Percentiles rank a stretch among this genome's conserved stretches.
Evolutionary conservation across 2,329 filamentous ascomycete species (phyloP).

Genomic region (Cladosporium cucumerinum): DNA sequence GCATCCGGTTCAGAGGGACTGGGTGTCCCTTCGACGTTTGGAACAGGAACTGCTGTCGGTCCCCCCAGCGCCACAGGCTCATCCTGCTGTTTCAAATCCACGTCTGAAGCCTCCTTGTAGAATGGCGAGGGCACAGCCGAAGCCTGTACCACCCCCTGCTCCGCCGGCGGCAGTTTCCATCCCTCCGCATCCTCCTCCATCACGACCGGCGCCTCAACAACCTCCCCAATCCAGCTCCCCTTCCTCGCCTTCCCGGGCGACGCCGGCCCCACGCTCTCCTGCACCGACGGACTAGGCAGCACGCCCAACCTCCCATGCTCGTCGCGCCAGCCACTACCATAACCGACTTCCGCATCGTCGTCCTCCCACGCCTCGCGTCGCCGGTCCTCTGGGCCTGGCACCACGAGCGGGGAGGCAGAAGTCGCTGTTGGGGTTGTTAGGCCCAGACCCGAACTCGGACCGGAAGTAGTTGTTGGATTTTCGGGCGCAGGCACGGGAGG

Average conservation of each 20-base stretch:
- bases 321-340: not conserved
- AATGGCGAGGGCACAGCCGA: no score
- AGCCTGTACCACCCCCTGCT: not conserved
- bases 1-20: not conserved
- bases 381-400: conserved; percentile 17
- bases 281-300: conserved; percentile 27
- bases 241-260: not conserved
- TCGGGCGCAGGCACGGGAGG: not conserved
- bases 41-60: not conserved
- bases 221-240: conserved; percentile 18
- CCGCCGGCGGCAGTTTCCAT: not conserved
- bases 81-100: not conserved
- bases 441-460: no score
- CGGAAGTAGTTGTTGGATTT: not conserved
- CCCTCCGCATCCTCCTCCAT: not conserved
- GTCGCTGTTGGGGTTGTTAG: not conserved
- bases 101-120: not conserved
- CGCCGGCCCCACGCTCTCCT: not conserved
- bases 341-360: not conserved
- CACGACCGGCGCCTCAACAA: conserved; percentile 20
- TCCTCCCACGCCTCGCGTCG: conserved; percentile 14
- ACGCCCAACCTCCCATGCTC: conserved; percentile 25
- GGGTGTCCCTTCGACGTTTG: no score
- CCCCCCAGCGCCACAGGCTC: not conserved
- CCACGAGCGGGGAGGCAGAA: not conserved